Conservation (phyloP, 257 asterid genomes). For the Henckelia pumila region DNA sequence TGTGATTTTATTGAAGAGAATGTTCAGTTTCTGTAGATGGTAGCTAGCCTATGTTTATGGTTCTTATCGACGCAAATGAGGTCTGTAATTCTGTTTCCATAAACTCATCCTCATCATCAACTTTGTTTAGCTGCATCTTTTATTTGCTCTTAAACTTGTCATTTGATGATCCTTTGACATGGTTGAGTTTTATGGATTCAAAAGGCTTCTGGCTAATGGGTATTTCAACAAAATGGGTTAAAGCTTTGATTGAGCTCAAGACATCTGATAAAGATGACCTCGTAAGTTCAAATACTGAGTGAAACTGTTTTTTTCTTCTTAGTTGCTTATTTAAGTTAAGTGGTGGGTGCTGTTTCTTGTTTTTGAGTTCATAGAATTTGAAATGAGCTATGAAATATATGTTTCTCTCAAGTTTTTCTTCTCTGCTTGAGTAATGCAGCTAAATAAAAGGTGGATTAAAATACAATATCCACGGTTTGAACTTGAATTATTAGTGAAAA, state of each 20-base stretch:
- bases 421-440: neutral
- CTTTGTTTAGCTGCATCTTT: neutral
- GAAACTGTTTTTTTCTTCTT: slow-evolving; percentile 21
- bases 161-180: slow-evolving; percentile 7
- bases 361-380: neutral
- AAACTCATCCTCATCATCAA: too few species aligned
- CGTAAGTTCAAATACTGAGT: slow-evolving; percentile 44
- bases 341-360: slow-evolving; percentile 3
- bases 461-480: too few species aligned
- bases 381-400: neutral
- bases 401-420: neutral
- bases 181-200: neutral
- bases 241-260: slow-evolving; percentile 71
- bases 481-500: too few species aligned
- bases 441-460: neutral
- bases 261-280: slow-evolving; percentile 68
- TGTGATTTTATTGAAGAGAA: too few species aligned
- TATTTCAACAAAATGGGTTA: slow-evolving; percentile 89
- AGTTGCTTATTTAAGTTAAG: neutral
- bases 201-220: slow-evolving; percentile 49
- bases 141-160: neutral
- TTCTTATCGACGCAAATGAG: too few species aligned
- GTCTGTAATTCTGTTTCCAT: too few species aligned
- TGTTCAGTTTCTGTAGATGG: too few species aligned
- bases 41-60: too few species aligned